Conservation (phyloP, 768 basidiomycete genomes). For the Leccinum disarticulatum region DNA sequence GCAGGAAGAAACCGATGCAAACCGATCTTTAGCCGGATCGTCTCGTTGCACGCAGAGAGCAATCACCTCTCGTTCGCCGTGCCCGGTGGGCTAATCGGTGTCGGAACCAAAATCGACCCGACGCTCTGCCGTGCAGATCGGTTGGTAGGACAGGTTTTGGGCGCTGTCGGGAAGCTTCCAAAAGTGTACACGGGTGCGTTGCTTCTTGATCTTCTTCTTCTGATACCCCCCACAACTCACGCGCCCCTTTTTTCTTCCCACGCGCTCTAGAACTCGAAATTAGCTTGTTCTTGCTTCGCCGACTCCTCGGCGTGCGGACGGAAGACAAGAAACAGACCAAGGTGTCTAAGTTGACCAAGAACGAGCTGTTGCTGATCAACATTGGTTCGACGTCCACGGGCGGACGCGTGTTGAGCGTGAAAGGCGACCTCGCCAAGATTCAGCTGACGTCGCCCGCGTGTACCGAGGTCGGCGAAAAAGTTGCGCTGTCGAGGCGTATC, state of each 20-base stretch:
- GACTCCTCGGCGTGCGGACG: constrained; percentile 95
- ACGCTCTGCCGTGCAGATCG: constrained; percentile 96
- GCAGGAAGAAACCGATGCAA: constrained; percentile 88
- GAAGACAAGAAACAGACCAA: constrained; percentile 99
- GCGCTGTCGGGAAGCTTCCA: constrained; percentile 91
- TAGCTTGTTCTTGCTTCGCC: constrained; percentile 90
- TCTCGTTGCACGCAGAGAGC: constrained; percentile 92
- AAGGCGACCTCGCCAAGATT: constrained; percentile 93
- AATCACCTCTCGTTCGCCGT: constrained; percentile 94
- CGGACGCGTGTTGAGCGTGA: constrained; percentile 90
- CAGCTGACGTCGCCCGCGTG: constrained; percentile 93
- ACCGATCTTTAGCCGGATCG: constrained; percentile 90
- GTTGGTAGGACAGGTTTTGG: constrained; percentile 94
- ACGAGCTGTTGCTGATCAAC: constrained; percentile 93
- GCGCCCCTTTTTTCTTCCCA: not conserved
- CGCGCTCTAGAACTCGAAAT: constrained; percentile 77
- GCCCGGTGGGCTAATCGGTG: constrained; percentile 97
- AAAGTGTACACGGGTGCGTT: constrained; percentile 81
- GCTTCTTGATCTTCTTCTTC: not conserved
- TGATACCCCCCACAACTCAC: too few relatives aligned
- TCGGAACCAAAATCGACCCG: constrained; percentile 95
- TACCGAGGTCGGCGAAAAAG: constrained; percentile 97
- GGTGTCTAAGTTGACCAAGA: constrained; percentile 86
- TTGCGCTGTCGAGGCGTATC: constrained; percentile 89
- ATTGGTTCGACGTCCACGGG: constrained; percentile 98